These are phyloP conservation scores for Amanita phalloides DNA, from an alignment of 768 basidiomycete genomes.

Conservation along the genomic window DNA sequence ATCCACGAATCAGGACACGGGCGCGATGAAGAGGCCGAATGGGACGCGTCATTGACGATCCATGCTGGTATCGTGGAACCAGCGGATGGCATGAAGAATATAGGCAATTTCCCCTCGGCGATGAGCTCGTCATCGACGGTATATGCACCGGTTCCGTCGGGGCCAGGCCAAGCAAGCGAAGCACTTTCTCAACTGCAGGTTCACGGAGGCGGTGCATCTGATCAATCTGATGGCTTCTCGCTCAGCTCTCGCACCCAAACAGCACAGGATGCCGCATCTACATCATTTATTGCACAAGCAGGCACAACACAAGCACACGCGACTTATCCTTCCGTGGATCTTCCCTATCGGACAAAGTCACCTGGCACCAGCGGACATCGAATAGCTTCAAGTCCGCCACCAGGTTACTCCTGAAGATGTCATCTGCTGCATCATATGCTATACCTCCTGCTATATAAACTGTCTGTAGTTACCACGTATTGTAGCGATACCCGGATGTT, in stretches of 20 bases:
- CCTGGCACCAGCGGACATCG: not conserved
- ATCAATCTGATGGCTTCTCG: not conserved
- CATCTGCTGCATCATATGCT: not conserved
- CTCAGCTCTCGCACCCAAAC: not conserved
- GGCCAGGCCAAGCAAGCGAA: not conserved
- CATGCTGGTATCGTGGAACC: conserved; percentile 1
- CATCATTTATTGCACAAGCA: not conserved
- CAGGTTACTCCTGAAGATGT: not conserved
- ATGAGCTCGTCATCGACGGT: not conserved
- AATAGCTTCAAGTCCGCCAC: not conserved
- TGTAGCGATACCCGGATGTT: not conserved
- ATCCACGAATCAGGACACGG: not conserved
- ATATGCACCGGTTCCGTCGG: not conserved
- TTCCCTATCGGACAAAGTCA: not conserved
- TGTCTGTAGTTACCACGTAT: not conserved
- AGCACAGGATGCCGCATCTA: not conserved
- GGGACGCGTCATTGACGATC: not conserved
- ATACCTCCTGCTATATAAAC: not conserved
- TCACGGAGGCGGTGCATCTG: not conserved
- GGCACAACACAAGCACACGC: not conserved
- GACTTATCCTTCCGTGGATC: not conserved
- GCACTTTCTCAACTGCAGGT: not conserved
- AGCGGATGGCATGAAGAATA: not conserved
- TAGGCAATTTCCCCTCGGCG: not conserved
- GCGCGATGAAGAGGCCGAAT: conserved; percentile 4